These are phyloP conservation scores for Penicillium frequentans DNA, from an alignment of 2,329 filamentous ascomycete genomes.

Conservation along the genomic window DNA sequence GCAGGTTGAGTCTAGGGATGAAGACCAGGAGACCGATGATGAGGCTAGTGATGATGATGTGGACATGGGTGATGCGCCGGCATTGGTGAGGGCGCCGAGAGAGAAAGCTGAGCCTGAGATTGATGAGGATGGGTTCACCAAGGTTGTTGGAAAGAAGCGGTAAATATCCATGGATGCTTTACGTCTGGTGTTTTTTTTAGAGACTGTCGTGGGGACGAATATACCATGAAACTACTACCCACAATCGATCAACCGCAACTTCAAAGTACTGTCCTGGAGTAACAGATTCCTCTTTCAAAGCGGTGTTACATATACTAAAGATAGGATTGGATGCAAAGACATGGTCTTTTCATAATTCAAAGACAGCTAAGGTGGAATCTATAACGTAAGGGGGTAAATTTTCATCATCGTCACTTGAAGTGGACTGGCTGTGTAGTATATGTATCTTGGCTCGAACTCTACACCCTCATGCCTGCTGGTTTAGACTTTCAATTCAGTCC, in stretches of 20 bases:
- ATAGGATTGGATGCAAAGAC: constrained; percentile 1
- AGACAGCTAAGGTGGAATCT: constrained; percentile 16
- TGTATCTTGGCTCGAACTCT: constrained; percentile 25
- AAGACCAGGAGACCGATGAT: constrained; percentile 58
- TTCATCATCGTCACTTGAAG: constrained; percentile 37
- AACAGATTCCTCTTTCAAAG: not conserved
- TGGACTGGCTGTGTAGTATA: constrained; percentile 18
- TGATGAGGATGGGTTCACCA: constrained; percentile 80
- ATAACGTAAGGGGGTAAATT: constrained; percentile 25
- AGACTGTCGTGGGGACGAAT: not conserved
- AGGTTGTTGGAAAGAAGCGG: constrained; percentile 66
- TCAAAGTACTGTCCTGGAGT: not conserved
- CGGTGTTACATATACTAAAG: not conserved
- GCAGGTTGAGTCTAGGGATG: constrained; percentile 42
- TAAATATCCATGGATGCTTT: constrained; percentile 11
- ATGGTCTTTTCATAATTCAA: constrained; percentile 21
- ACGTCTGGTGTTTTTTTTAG: not conserved
- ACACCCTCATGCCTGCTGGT: constrained; percentile 18
- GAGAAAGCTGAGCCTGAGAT: constrained; percentile 70
- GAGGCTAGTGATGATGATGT: constrained; percentile 59
- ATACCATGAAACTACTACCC: not conserved
- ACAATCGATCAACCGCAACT: not conserved
- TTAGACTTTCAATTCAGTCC: constrained; percentile 4
- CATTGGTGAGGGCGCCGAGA: constrained; percentile 56
- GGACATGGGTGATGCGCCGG: constrained; percentile 69